A percentile compares a stretch with the other conserved stretches of the same genome.
phyloP scores from a whole-genome alignment of 176 grass and related monocot species.

The Cenchrus fungigraminus region DNA sequence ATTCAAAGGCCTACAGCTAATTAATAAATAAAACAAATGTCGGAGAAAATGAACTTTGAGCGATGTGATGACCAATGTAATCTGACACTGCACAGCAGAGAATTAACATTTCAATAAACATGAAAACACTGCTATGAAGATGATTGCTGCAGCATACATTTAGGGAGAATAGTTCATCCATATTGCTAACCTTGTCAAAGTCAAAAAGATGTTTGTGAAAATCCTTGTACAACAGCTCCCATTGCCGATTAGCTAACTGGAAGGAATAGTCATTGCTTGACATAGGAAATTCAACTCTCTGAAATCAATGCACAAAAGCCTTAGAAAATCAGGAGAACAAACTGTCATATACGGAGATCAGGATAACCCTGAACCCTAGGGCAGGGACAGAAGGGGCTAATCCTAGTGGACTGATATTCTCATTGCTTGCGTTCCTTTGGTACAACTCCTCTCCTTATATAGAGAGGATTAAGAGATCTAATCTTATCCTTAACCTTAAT shows the following conservation, averaged over 20 bases:
- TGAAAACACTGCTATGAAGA: slow-evolving; percentile 1
- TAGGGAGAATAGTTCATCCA: slow-evolving; percentile 10
- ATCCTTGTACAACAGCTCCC: slow-evolving; percentile 76
- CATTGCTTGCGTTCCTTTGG: too few relatives aligned
- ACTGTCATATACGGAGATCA: too few relatives aligned
- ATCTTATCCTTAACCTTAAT: too few relatives aligned
- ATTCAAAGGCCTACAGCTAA: not conserved
- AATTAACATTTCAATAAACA: slow-evolving; percentile 5
- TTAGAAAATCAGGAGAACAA: not conserved
- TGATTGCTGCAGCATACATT: not conserved
- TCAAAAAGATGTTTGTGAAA: slow-evolving; percentile 69
- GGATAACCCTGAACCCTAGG: too few relatives aligned
- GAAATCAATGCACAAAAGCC: slow-evolving; percentile 37
- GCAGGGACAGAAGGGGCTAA: too few relatives aligned
- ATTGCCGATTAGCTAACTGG: slow-evolving; percentile 71
- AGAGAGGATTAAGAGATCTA: too few relatives aligned
- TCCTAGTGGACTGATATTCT: too few relatives aligned
- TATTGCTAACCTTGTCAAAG: slow-evolving; percentile 84
- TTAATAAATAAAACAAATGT: not conserved
- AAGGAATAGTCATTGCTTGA: slow-evolving; percentile 91
- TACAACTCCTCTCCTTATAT: too few relatives aligned
- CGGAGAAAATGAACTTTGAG: not conserved
- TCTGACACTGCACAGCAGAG: not conserved
- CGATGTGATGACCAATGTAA: not conserved
- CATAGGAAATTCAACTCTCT: slow-evolving; percentile 96